Percentiles rank a stretch among this genome's conserved stretches.
phyloP scores from a whole-genome alignment of 495 filamentous ascomycete genomes.

The Xylaria cubensis region DNA sequence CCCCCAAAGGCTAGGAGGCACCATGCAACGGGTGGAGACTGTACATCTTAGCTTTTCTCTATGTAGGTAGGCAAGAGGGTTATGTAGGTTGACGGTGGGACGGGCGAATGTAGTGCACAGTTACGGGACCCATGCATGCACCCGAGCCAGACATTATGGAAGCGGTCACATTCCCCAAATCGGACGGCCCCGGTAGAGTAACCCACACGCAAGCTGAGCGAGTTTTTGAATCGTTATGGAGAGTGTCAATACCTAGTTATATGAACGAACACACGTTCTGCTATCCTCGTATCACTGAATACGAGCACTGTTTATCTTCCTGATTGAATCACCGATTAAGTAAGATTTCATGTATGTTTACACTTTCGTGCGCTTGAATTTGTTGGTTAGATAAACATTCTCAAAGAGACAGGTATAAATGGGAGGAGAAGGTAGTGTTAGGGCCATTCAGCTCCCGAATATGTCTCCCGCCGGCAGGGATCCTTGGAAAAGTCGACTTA shows the following conservation, averaged over 20 bases:
- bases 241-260: background rate
- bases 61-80: conserved; percentile 2
- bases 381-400: background rate
- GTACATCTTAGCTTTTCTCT: background rate
- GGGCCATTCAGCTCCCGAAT: background rate
- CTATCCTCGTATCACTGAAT: background rate
- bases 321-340: background rate
- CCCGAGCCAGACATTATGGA: background rate
- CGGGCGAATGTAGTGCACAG: background rate
- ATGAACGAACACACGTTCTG: background rate
- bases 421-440: conserved; percentile 4
- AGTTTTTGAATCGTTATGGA: background rate
- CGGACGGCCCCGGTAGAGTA: conserved; percentile 8
- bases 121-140: background rate
- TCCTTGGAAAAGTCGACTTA: background rate
- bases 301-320: background rate
- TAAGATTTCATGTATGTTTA: background rate
- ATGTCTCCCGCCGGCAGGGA: background rate
- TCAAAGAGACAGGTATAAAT: background rate
- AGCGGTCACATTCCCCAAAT: conserved; percentile 17
- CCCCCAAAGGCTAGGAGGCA: background rate
- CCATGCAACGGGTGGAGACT: conserved; percentile 11
- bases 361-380: background rate
- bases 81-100: background rate
- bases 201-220: background rate